A percentile compares a stretch with the other conserved stretches of the same genome.
Evolutionary conservation across 2,329 filamentous ascomycete genomes (phyloP).

Genomic region (Colletotrichum lindemuthianum): DNA sequence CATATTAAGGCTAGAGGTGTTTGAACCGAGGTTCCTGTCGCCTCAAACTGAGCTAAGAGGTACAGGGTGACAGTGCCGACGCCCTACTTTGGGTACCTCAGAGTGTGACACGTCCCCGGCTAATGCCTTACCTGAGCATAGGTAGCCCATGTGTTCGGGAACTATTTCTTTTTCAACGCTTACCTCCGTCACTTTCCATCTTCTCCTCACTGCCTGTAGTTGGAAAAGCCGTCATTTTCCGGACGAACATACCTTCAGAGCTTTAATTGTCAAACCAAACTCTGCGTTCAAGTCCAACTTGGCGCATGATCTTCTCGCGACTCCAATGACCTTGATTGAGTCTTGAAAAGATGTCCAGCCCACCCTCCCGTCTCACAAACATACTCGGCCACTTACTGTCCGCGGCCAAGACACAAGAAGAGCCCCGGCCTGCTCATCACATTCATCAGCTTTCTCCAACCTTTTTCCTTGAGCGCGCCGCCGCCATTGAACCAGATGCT

Average conservation of each 20-base stretch:
- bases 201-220: slow-evolving; percentile 16
- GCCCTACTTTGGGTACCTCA: too few species aligned
- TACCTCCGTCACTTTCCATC: background rate
- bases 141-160: slow-evolving; percentile 4
- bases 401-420: slow-evolving; percentile 40
- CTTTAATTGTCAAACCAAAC: background rate
- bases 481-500: slow-evolving; percentile 86
- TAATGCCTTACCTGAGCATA: background rate
- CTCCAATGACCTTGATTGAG: too few species aligned
- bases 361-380: slow-evolving; percentile 68
- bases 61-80: too few species aligned
- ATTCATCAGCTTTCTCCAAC: slow-evolving; percentile 87
- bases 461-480: slow-evolving; percentile 86
- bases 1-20: background rate
- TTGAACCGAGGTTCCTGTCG: slow-evolving; percentile 12
- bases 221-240: slow-evolving; percentile 1
- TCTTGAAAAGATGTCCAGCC: slow-evolving; percentile 65
- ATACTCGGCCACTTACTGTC: slow-evolving; percentile 63
- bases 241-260: slow-evolving; percentile 1
- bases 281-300: background rate
- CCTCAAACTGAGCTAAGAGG: slow-evolving; percentile 18
- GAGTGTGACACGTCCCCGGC: background rate
- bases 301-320: too few species aligned
- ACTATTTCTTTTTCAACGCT: background rate
- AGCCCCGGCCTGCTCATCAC: slow-evolving; percentile 62